Evolutionary conservation across 2,329 filamentous ascomycete genomes (phyloP), one percentile per base, ranked within the genome.

Genomic region (Microdochium nivale): DNA sequence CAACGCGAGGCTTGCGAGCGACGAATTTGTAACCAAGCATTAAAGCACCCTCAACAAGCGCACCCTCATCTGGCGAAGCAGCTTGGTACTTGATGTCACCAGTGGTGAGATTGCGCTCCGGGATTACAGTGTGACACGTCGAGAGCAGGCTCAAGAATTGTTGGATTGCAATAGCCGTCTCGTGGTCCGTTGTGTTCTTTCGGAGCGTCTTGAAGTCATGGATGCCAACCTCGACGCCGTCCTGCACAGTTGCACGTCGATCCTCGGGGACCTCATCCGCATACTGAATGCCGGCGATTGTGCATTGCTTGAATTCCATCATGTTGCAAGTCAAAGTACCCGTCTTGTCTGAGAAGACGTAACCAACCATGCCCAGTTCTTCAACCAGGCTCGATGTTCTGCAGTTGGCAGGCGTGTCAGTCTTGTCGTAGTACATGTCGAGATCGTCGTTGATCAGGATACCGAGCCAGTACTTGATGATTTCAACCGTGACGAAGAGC

Each of bases 391-490:
- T 96, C 2, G 92, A 97, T 0, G 94, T 99, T 61, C 94, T 83
- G 70, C 94, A 99, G 58, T 94, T 95, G 4, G 94, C 91, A 13
- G 94, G 90, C 0, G 92, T 99, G 62, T 99, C 91, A 1, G 86
- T 96, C 65, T 90, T 88, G 62, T 96, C 88, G 67, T 99, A 90
- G 71, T 99, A 99, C 60, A 99, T 99, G 65, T 99, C 94, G 52
- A 99, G 78, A 66, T 99, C 95, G 52, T 91, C 92, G 65, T 96
- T 95, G 69, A 99, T 99, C 56, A 99, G 81, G 61, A 94, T 94
- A n/a, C 90, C 94, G 59, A 96, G 91, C 76, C 87, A 96, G 66
- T 97, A 96, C 70, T 99, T 99, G 73, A 99, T 92, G 58, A 99
- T 80, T 70, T 99, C 94, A 50, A 99, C 84, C 0, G 94, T 99